A percentile compares a stretch with the other conserved stretches of the same genome.
Evolutionary conservation across 345 rosid species (phyloP).

Genomic region (Moricandia arvensis): DNA sequence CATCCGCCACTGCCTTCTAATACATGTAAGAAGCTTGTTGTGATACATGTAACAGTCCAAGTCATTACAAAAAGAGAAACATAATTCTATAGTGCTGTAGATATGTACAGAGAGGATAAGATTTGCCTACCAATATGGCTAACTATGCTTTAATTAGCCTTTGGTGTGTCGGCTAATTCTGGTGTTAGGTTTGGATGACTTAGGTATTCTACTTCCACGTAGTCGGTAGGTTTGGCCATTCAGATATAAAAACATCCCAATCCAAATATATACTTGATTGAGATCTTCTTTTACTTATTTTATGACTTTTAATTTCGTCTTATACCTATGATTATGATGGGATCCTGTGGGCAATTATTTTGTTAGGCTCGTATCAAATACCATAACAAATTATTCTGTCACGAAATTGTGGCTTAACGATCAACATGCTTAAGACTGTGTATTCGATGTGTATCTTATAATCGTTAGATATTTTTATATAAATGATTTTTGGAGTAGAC

Average conservation of each 20-base stretch:
- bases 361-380: neutral
- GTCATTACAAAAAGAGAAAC: neutral
- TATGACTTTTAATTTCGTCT: neutral
- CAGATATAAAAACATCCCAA: conserved; percentile 27
- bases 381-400: neutral
- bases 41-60: conserved; percentile 8
- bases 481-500: too few relatives aligned
- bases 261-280: neutral
- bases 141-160: conserved; percentile 3
- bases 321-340: neutral
- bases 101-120: neutral
- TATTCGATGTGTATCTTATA: neutral
- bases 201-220: conserved; percentile 19
- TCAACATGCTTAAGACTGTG: neutral
- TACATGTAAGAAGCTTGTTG: conserved; percentile 4
- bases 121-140: conserved; percentile 18
- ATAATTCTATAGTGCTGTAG: neutral
- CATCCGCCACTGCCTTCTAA: too few relatives aligned
- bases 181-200: conserved; percentile 29
- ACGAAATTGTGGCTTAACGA: neutral
- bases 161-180: conserved; percentile 30
- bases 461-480: too few relatives aligned
- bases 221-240: conserved; percentile 30
- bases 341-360: neutral
- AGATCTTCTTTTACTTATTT: neutral